Base-by-base conservation (phyloP, 345 rosid genomes). In the Eucalyptus lansdowneana region DNA sequence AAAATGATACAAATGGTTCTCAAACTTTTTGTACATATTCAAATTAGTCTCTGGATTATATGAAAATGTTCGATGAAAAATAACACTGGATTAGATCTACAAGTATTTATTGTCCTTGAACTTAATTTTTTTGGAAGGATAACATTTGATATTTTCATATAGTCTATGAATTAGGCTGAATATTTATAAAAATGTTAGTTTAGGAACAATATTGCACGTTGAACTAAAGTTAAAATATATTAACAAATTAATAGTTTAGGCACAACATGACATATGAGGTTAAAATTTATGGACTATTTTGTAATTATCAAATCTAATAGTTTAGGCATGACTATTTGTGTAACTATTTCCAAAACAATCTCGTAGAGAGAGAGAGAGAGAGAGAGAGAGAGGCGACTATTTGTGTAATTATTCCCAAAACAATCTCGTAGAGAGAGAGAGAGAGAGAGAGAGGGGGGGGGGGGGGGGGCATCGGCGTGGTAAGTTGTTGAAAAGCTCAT, bases 141-240 rank as follows among this genome's bases (percentile, higher is more conserved):
- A n/a, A n/a, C 3, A 65, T n/a, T n/a, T 0, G 8, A 65, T 65
- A 65, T n/a, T 65, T 65, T 65, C 10, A 65, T 14, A 14, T 65
- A n/a, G 9, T 65, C 6, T 14, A 14, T 8, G 34, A 29, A 65
- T 15, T 14, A n/a, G 5, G 31, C 1, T 29, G 17, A 62, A 29
- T 15, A 62, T 0, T 62, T 29, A 29, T 27, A 25, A 60, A 58
- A 60, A 25, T 60, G 14, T 12, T 60, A 60, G 17, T 65, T 29
- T 29, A 65, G 0, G 3, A 1, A 65, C 0, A 1, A n/a, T 15
- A 65, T n/a, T 65, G 3, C 17, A n/a, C 3, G 4, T 65, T 29
- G 37, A 0, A 5, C 3, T 65, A n/a, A n/a, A 65, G 5, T 14
- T 65, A 1, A 6, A 65, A 1, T 15, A 14, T 29, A 65, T 13